Base-by-base conservation (phyloP, 495 filamentous ascomycete genomes). In the Aspergillus baeticus region DNA sequence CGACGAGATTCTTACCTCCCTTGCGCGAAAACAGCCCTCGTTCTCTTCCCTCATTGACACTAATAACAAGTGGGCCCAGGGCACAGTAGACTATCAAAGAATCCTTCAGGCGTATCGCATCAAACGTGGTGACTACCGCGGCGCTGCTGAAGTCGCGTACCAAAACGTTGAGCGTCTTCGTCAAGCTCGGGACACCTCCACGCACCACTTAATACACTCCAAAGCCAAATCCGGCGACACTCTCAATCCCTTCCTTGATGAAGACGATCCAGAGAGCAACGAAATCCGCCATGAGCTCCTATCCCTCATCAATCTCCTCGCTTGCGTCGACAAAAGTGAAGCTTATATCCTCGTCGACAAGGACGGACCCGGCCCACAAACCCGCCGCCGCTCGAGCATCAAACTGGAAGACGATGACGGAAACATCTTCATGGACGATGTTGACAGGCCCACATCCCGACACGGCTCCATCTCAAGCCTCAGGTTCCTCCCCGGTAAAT, bases 91-190 rank as follows among this genome's bases (percentile, higher is more conserved):
- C 6, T 92, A 88, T 69, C 87, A 87, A 64, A 87, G 90, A 61
- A 85, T 96, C 39, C 83, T 98, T 23, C 94, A 96, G 61, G 84
- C 92, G 18, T 98, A 90, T 81, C 85, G 95, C 49, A 85, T 96
- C 53, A 82, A 84, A 59, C 87, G 86, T 47, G 81, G 83, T 51
- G 90, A 98, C 68, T 94, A 89, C 72, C 89, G 92, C 35, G 94
- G 93, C 45, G 94, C 90, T 2, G 92, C 94, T 0, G 82, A 87
- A 41, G 81, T 91, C 41, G 79, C 95, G 21, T 79, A 92, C 36
- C 78, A 84, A 45, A 77, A 78, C 15, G 76, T 89, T 13, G 82
- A 86, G 61, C 79, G 80, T 38, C 72, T 82, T 10, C 81, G 78
- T 11, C 59, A 75, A 78, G 79, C 75, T 69, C 72, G 69, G 68